Percentiles rank a stretch among this genome's conserved stretches.
Evolutionary conservation across 2,329 filamentous ascomycete genomes (phyloP).

Genomic region (Botryotinia convoluta): DNA sequence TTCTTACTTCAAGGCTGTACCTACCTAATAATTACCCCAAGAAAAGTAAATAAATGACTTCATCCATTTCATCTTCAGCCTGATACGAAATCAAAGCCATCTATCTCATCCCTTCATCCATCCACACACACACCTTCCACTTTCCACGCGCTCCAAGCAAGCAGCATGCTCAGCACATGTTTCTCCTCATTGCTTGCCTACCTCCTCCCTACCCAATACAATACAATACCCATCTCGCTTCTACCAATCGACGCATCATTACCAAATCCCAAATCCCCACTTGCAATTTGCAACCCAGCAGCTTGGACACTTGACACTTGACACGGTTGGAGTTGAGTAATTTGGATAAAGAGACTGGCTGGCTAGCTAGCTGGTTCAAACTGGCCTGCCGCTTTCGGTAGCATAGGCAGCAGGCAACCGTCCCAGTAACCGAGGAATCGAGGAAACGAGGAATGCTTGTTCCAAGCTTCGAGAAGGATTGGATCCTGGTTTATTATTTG

Average conservation of each 20-base stretch:
- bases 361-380: too few relatives aligned
- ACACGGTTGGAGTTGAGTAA: background rate
- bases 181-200: background rate
- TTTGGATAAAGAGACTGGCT: background rate
- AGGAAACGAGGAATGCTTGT: background rate
- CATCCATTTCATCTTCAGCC: background rate
- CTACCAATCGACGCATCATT: background rate
- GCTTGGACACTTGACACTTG: background rate
- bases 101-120: background rate
- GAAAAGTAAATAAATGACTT: background rate
- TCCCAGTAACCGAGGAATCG: background rate
- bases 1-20: background rate
- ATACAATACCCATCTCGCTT: background rate
- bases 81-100: background rate
- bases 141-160: background rate
- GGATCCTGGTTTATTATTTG: background rate
- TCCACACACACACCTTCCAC: background rate
- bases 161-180: background rate
- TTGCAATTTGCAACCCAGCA: background rate
- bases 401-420: conserved; percentile 8
- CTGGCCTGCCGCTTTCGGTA: background rate
- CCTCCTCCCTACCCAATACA: background rate
- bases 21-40: background rate
- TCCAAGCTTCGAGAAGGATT: conserved; percentile 3
- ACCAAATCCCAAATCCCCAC: too few relatives aligned